Evolutionary conservation across 1,284 basidiomycete species (phyloP).

Genomic region (Puccinia triticina): DNA sequence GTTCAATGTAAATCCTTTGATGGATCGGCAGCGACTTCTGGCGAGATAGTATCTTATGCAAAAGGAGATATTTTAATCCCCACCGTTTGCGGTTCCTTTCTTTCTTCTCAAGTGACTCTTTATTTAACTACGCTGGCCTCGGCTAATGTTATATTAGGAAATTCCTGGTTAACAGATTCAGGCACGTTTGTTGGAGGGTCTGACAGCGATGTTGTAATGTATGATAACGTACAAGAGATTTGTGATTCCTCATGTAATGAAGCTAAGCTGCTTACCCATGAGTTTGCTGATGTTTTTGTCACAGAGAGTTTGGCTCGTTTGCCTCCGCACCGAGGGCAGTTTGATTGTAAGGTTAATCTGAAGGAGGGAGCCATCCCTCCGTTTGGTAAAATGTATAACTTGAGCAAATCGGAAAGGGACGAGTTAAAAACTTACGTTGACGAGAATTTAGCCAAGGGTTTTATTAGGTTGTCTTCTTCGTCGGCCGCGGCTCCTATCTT

Average conservation of each 20-base stretch:
- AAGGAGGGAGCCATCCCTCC: neutral
- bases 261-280: neutral
- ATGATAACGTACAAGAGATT: neutral
- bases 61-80: neutral
- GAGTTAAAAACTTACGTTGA: neutral
- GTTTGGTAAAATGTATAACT: neutral
- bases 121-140: neutral
- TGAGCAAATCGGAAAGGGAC: neutral
- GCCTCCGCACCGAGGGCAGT: neutral
- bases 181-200: neutral
- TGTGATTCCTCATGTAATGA: neutral
- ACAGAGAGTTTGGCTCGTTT: neutral
- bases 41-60: neutral
- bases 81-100: neutral
- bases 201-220: neutral
- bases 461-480: constrained; percentile 38
- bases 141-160: neutral
- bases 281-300: neutral
- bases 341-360: neutral
- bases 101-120: neutral
- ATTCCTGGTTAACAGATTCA: neutral
- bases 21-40: neutral
- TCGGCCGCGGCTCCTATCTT: constrained; percentile 46
- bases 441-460: constrained; percentile 9
- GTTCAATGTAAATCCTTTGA: neutral